Percentiles rank a stretch among this genome's conserved stretches.
Conservation (phyloP, 2,329 filamentous ascomycete genomes). For the Aspergillus unguis region DNA sequence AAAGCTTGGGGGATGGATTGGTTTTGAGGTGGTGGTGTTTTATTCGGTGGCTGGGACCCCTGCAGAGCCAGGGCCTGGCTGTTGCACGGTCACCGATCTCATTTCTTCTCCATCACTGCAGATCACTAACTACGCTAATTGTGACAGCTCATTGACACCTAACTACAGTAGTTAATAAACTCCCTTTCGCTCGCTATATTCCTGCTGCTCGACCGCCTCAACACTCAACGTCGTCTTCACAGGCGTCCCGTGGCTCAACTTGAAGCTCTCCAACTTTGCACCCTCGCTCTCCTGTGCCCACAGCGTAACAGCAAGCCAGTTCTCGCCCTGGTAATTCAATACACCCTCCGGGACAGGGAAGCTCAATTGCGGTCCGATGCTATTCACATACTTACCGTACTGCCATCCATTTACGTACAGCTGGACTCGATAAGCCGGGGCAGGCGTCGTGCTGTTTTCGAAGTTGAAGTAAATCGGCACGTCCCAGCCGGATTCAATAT, state of each 20-base stretch:
- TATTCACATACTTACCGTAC: constrained; percentile 64
- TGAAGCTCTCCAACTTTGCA: constrained; percentile 55
- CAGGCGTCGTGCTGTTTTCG: constrained; percentile 44
- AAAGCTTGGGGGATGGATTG: neutral
- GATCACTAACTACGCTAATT: neutral
- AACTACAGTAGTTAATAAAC: constrained; percentile 47
- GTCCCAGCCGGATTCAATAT: constrained; percentile 53
- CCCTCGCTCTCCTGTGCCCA: constrained; percentile 63
- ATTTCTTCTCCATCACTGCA: neutral
- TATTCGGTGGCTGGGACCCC: constrained; percentile 16
- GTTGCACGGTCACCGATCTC: neutral
- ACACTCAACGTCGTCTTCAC: constrained; percentile 53
- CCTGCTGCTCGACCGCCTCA: constrained; percentile 44
- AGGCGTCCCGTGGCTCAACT: constrained; percentile 49
- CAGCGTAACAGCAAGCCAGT: constrained; percentile 65
- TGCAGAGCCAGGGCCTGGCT: neutral
- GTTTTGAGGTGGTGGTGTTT: constrained; percentile 1
- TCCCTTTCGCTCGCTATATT: constrained; percentile 46
- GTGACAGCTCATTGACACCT: neutral
- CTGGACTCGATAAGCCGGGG: constrained; percentile 58
- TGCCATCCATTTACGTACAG: constrained; percentile 76
- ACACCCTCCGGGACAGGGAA: constrained; percentile 74
- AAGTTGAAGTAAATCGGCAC: constrained; percentile 55
- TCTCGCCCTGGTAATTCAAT: constrained; percentile 66
- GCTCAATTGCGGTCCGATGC: constrained; percentile 69